Evolutionary conservation across 805 yeast genomes (phyloP).

Genomic region (Myxozyma melibiosi): DNA sequence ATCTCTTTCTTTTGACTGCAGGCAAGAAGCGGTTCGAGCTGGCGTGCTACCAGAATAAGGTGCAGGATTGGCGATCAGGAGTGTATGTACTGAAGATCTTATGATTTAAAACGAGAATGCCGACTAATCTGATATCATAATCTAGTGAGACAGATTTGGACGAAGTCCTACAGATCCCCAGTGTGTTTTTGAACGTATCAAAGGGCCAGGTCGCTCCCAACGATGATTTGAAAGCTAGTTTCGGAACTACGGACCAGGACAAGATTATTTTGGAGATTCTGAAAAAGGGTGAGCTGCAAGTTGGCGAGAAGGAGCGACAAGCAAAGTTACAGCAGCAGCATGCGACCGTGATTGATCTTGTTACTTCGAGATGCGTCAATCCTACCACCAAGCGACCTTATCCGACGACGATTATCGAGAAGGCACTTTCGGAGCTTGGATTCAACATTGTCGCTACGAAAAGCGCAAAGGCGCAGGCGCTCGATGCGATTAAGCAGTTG

Average conservation of each 20-base stretch:
- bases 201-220: conserved; percentile 91
- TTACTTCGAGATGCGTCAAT: conserved; percentile 88
- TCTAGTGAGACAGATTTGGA: conserved; percentile 81
- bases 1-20: too few species aligned
- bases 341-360: conserved; percentile 78
- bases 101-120: not conserved
- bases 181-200: conserved; percentile 87
- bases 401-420: conserved; percentile 92
- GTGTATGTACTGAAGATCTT: conserved; percentile 45
- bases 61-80: conserved; percentile 88
- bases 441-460: conserved; percentile 74
- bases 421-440: conserved; percentile 69
- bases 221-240: conserved; percentile 73
- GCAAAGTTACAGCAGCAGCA: conserved; percentile 71
- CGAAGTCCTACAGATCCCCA: conserved; percentile 95
- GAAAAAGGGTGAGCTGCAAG: conserved; percentile 89
- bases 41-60: conserved; percentile 96
- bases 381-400: conserved; percentile 88
- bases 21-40: conserved; percentile 84
- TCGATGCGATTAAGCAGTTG: conserved; percentile 83
- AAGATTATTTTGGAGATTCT: conserved; percentile 78
- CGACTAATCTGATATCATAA: not conserved
- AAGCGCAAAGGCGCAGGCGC: conserved; percentile 82
- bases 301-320: conserved; percentile 89
- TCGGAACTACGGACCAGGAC: conserved; percentile 76